A percentile compares a stretch with the other conserved stretches of the same genome.
Evolutionary conservation across 805 yeast species (phyloP).

Genomic region (Candida odintsovae): DNA sequence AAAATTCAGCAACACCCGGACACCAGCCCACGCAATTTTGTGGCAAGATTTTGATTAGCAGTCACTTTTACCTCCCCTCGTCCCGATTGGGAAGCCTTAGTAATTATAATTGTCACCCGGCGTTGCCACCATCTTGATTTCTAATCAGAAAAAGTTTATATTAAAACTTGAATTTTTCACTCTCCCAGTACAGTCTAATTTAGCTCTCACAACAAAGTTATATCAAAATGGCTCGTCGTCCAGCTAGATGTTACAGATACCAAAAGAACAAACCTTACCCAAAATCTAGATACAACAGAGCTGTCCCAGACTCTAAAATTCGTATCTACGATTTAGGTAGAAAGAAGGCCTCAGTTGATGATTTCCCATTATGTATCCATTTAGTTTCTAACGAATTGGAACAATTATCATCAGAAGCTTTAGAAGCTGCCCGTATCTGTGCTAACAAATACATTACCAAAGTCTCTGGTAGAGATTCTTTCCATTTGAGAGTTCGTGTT

Average conservation of each 20-base stretch:
- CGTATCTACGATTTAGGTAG: conserved; percentile 99
- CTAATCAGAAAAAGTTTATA: conserved; percentile 8
- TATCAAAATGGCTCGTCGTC: conserved; percentile 98
- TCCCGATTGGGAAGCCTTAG: neutral
- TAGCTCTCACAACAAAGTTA: neutral
- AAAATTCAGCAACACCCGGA: neutral
- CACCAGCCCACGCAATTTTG: neutral
- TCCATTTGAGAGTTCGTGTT: conserved; percentile 99
- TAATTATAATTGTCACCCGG: neutral
- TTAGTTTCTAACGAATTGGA: conserved; percentile 98
- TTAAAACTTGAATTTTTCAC: neutral
- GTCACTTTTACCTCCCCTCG: neutral
- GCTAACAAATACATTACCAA: conserved; percentile 99
- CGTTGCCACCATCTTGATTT: conserved; percentile 8
- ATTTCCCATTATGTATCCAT: conserved; percentile 97
- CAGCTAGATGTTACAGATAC: conserved; percentile 99
- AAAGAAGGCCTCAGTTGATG: conserved; percentile 99
- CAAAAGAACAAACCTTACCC: conserved; percentile 99
- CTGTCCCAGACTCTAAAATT: conserved; percentile 99
- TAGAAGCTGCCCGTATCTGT: conserved; percentile 99
- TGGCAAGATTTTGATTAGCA: neutral
- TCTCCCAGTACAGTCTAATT: neutral
- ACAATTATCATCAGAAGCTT: conserved; percentile 99
- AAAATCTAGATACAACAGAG: conserved; percentile 99
- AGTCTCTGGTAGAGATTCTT: conserved; percentile 96